Evolutionary conservation across 1,139 yeast genomes (phyloP).

Genomic region (Blastobotrys serpentis): DNA sequence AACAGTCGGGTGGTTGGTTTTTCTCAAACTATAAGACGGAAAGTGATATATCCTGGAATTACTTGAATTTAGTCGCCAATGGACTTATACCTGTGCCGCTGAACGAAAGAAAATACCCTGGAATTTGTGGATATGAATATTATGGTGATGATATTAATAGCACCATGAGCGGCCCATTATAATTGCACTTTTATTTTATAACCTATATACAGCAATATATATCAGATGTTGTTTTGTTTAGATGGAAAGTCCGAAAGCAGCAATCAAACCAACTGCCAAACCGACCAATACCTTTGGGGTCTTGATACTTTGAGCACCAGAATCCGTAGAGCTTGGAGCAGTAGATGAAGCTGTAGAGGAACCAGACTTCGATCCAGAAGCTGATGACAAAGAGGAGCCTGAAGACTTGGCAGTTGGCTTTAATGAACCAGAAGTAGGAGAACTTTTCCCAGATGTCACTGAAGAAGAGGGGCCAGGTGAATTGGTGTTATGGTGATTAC

Average conservation of each 20-base stretch:
- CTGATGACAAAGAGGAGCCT: background rate
- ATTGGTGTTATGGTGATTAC: too few relatives aligned
- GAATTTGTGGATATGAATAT: background rate
- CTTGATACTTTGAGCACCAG: background rate
- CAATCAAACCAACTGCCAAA: constrained; percentile 2
- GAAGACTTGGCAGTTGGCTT: background rate
- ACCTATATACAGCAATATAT: background rate
- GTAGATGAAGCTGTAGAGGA: background rate
- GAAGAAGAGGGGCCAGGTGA: too few relatives aligned
- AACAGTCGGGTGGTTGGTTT: constrained; percentile 73
- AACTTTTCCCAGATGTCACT: background rate
- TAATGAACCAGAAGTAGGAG: background rate
- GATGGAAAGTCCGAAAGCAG: constrained; percentile 2
- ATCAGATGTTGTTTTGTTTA: background rate
- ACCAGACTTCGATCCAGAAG: background rate
- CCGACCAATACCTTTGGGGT: constrained; percentile 2
- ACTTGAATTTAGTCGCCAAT: constrained; percentile 52
- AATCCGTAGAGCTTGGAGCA: background rate
- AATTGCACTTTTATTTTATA: too few relatives aligned
- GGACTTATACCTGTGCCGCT: constrained; percentile 60
- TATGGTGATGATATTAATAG: background rate
- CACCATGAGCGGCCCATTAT: background rate
- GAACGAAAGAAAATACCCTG: constrained; percentile 4
- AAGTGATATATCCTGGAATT: constrained; percentile 81
- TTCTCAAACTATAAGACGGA: constrained; percentile 92